Conservation (phyloP, 352 stramenopile genomes). For the Phytophthora pluvialis region DNA sequence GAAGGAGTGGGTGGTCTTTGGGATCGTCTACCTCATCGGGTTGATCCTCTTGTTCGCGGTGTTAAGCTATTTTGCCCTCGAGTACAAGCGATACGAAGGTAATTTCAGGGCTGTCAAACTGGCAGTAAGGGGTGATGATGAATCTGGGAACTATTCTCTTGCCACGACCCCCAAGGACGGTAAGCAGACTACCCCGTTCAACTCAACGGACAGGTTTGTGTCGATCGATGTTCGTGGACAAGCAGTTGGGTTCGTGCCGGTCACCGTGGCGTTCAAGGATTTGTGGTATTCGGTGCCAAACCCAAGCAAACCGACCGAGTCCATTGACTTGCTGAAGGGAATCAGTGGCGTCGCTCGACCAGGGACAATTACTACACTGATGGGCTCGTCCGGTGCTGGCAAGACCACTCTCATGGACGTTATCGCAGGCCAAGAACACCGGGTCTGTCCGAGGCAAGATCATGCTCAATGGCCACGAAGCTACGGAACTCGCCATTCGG, state of each 20-base stretch:
- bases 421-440: constrained; percentile 85
- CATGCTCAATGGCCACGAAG: constrained; percentile 76
- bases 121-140: not conserved
- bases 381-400: constrained; percentile 51
- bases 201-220: not conserved
- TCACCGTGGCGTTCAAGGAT: constrained; percentile 1
- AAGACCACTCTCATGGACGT: constrained; percentile 85
- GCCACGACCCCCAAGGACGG: constrained; percentile 14
- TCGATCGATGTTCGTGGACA: constrained; percentile 3
- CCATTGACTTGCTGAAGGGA: constrained; percentile 39
- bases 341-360: constrained; percentile 45
- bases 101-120: constrained; percentile 17
- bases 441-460: constrained; percentile 77
- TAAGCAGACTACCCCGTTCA: not conserved
- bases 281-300: constrained; percentile 17
- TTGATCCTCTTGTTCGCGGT: constrained; percentile 39
- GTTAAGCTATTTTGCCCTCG: constrained; percentile 34
- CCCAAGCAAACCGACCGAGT: constrained; percentile 13
- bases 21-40: constrained; percentile 41
- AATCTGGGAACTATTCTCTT: constrained; percentile 7
- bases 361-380: constrained; percentile 48
- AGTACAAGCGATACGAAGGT: constrained; percentile 32
- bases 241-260: constrained; percentile 18
- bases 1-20: constrained; percentile 41
- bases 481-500: constrained; percentile 30